phyloP scores from a whole-genome alignment of 2,329 filamentous ascomycete species.

The Scedosporium aurantiacum region DNA sequence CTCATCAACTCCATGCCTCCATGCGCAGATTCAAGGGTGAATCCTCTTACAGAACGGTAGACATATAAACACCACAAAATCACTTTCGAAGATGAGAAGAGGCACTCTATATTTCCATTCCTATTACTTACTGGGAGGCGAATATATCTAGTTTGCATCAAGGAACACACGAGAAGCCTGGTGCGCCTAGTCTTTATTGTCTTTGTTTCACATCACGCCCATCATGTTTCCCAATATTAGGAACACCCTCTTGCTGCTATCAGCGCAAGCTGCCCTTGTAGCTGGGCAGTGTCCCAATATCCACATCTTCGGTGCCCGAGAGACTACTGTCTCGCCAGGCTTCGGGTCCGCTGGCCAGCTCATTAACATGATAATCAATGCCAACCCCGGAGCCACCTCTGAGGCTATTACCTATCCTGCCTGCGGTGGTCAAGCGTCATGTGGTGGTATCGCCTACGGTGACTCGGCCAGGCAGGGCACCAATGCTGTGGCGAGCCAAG shows the following conservation, averaged over 20 bases:
- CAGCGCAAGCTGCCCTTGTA: neutral
- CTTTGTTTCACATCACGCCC: neutral
- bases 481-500: slow-evolving; percentile 44
- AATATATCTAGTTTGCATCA: neutral
- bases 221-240: neutral
- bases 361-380: slow-evolving; percentile 35
- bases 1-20: neutral
- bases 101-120: neutral
- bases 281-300: slow-evolving; percentile 23
- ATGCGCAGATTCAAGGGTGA: neutral
- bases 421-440: slow-evolving; percentile 42
- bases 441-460: slow-evolving; percentile 29
- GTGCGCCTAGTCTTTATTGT: neutral
- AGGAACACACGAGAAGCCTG: neutral
- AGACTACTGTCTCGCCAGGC: slow-evolving; percentile 37
- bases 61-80: too few relatives aligned
- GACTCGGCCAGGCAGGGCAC: slow-evolving; percentile 48
- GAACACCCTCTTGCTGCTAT: neutral
- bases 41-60: neutral
- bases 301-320: slow-evolving; percentile 35
- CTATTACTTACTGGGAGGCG: neutral
- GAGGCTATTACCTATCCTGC: slow-evolving; percentile 50
- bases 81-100: too few relatives aligned
- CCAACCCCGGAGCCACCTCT: slow-evolving; percentile 38
- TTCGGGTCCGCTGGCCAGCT: slow-evolving; percentile 40